Conservation (phyloP, 73 alveolate genomes). For the Symbiodinium natans region DNA sequence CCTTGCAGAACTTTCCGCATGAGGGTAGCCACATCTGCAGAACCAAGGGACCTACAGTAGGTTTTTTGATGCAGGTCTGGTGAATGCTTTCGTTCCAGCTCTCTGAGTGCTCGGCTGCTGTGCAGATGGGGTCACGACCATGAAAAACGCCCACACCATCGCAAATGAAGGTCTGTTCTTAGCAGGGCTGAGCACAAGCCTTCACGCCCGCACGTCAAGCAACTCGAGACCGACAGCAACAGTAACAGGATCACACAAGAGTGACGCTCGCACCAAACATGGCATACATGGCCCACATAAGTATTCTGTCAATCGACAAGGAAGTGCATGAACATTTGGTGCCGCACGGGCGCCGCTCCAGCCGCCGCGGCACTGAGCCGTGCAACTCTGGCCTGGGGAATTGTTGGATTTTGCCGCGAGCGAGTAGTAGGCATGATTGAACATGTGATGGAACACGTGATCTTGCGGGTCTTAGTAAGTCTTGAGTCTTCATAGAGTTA, state of each 20-base stretch:
- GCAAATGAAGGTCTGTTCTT: slow-evolving; percentile 59
- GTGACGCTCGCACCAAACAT: too few species aligned
- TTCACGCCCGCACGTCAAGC: neutral
- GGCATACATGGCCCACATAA: too few species aligned
- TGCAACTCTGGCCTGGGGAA: slow-evolving; percentile 26
- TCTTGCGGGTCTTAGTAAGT: too few species aligned
- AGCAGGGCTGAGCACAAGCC: neutral
- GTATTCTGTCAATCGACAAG: too few species aligned
- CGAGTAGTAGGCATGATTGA: too few species aligned
- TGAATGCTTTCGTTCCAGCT: neutral
- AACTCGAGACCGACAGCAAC: neutral
- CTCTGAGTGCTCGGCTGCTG: slow-evolving; percentile 33
- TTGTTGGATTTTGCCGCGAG: neutral
- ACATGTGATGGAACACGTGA: too few species aligned
- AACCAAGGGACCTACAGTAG: too few species aligned
- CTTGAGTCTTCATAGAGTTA: too few species aligned
- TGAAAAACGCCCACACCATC: slow-evolving; percentile 45
- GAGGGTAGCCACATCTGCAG: too few species aligned
- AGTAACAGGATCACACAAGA: too few species aligned
- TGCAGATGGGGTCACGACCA: slow-evolving; percentile 26
- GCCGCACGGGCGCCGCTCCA: slow-evolving; percentile 12
- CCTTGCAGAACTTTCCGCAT: neutral
- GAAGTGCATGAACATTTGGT: too few species aligned
- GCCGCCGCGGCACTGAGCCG: slow-evolving; percentile 33
- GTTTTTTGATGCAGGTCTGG: too few species aligned